Percentiles rank a stretch among this genome's conserved stretches.
These are phyloP conservation scores for Hygrocybe punicea DNA, from an alignment of 768 basidiomycete genomes.

Conservation along the genomic window DNA sequence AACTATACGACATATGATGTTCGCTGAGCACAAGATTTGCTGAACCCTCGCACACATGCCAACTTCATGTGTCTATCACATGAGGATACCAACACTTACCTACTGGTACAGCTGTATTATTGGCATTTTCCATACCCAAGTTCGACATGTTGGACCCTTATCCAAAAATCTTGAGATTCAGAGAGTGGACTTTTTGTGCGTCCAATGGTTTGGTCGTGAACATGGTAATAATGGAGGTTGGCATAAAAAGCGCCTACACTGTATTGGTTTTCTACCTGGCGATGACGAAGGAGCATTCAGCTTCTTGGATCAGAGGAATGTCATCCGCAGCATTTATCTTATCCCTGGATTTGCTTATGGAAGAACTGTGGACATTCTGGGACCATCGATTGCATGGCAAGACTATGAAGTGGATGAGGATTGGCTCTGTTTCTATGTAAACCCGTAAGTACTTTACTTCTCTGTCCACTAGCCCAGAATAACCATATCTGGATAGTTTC, in stretches of 20 bases:
- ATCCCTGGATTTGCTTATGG: slow-evolving; percentile 13
- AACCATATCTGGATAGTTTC: no score
- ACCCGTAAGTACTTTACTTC: slow-evolving; percentile 27
- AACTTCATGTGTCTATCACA: slow-evolving; percentile 4
- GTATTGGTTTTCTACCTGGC: slow-evolving; percentile 18
- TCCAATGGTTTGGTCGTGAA: slow-evolving; percentile 38
- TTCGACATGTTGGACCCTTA: slow-evolving; percentile 15
- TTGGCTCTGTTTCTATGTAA: slow-evolving; percentile 37
- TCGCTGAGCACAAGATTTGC: slow-evolving; percentile 36
- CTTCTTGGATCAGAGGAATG: slow-evolving; percentile 3
- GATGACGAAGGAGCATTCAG: neutral
- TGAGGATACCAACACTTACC: slow-evolving; percentile 17
- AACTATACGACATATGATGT: slow-evolving; percentile 23
- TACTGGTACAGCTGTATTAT: slow-evolving; percentile 19
- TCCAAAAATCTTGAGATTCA: neutral
- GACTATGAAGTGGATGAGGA: slow-evolving; percentile 13
- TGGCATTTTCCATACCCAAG: slow-evolving; percentile 28
- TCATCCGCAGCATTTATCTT: slow-evolving; percentile 13
- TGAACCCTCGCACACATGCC: slow-evolving; percentile 26
- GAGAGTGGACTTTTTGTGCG: slow-evolving; percentile 38
- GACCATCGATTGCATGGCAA: slow-evolving; percentile 2
- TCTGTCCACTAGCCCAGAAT: neutral
- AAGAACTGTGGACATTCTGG: neutral
- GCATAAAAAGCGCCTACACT: slow-evolving; percentile 16
- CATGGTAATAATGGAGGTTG: slow-evolving; percentile 24